A percentile compares a stretch with the other conserved stretches of the same genome.
phyloP scores from a whole-genome alignment of 2,329 filamentous ascomycete genomes.

The Botryotinia convoluta region DNA sequence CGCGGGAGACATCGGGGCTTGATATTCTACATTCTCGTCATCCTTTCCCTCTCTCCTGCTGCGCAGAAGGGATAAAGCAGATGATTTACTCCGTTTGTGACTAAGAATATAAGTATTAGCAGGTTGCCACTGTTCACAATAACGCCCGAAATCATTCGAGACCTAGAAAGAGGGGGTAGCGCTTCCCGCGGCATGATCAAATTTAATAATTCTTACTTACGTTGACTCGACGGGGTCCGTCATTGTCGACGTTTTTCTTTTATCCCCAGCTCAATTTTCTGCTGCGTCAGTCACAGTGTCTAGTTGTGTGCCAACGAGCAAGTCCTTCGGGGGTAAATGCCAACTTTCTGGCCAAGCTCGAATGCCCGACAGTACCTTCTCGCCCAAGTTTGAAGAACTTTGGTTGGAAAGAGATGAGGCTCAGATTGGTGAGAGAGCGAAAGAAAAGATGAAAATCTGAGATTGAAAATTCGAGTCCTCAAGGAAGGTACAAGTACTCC shows the following conservation, averaged over 20 bases:
- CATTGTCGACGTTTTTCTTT: neutral
- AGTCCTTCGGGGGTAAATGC: constrained; percentile 2
- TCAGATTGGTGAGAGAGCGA: neutral
- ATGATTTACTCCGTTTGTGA: constrained; percentile 52
- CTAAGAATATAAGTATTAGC: constrained; percentile 22
- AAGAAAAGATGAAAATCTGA: neutral
- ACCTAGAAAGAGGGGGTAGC: neutral
- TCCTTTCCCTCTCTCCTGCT: constrained; percentile 42
- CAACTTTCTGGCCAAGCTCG: constrained; percentile 1
- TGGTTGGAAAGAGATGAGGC: neutral
- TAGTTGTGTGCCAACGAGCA: neutral
- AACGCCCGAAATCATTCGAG: neutral
- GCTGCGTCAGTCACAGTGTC: neutral
- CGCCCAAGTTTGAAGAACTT: neutral
- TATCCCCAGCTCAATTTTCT: neutral
- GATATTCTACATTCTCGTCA: constrained; percentile 37
- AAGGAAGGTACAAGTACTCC: neutral
- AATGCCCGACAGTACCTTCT: neutral
- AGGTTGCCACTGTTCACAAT: neutral
- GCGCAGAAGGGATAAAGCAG: constrained; percentile 53
- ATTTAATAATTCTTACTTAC: neutral
- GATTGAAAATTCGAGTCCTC: neutral
- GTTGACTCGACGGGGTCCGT: constrained; percentile 1
- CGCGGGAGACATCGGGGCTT: constrained; percentile 30
- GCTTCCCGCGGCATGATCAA: neutral